These are phyloP conservation scores for Globisporangium middletonii DNA, from an alignment of 352 stramenopile species.

Conservation along the genomic window DNA sequence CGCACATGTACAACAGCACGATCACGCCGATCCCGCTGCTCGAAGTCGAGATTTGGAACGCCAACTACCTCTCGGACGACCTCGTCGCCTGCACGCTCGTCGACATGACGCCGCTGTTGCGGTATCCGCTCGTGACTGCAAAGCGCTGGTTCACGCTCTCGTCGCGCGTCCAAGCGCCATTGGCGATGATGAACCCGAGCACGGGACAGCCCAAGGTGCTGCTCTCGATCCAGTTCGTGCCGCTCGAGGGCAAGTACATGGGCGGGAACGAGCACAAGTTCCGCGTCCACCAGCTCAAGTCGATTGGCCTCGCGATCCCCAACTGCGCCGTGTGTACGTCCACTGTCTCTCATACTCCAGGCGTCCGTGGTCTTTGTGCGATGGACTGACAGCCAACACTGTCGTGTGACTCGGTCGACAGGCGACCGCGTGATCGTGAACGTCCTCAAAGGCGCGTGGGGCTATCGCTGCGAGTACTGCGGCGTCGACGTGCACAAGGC, in stretches of 20 bases:
- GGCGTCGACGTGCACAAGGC: conserved; percentile 78
- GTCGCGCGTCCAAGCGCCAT: conserved; percentile 31
- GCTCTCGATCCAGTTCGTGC: conserved; percentile 74
- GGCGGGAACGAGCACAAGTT: conserved; percentile 78
- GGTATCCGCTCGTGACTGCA: conserved; percentile 59
- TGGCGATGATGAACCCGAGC: conserved; percentile 36
- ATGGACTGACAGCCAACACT: background rate
- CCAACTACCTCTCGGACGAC: conserved; percentile 78
- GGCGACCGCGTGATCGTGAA: conserved; percentile 83
- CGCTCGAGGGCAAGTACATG: conserved; percentile 50
- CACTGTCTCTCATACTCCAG: background rate
- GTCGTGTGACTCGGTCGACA: conserved; percentile 12
- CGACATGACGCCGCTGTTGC: conserved; percentile 77
- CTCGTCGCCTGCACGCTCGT: conserved; percentile 72
- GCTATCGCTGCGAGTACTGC: conserved; percentile 79
- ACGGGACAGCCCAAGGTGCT: conserved; percentile 57
- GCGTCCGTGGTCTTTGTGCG: too few species aligned
- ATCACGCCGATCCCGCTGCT: conserved; percentile 82
- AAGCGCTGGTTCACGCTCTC: conserved; percentile 83
- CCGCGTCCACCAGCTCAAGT: conserved; percentile 83
- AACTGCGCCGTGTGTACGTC: conserved; percentile 68
- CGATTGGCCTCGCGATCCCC: conserved; percentile 73
- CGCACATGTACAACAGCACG: conserved; percentile 87
- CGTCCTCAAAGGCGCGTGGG: conserved; percentile 69
- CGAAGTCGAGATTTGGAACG: conserved; percentile 84